Conservation (phyloP, 768 basidiomycete species). For the Phylloporus rhodoxanthus region DNA sequence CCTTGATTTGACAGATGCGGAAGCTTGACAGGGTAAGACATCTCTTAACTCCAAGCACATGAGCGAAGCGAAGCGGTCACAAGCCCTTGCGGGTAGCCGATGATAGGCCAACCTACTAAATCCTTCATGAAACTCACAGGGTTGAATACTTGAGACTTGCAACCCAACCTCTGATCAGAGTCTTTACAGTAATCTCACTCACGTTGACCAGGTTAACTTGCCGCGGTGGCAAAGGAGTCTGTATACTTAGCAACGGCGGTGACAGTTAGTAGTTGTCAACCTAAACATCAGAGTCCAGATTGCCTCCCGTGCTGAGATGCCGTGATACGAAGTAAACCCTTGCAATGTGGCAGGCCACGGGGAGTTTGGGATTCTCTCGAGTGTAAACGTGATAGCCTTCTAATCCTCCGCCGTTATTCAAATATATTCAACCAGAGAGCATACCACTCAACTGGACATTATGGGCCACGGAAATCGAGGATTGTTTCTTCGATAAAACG, state of each 20-base stretch:
- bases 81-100: not conserved
- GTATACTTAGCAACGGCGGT: not conserved
- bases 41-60: not conserved
- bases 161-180: not conserved
- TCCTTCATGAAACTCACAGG: not conserved
- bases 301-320: not conserved
- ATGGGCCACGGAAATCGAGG: not conserved
- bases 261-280: slow-evolving; percentile 7
- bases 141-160: not conserved
- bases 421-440: not conserved
- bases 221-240: not conserved
- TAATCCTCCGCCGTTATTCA: not conserved
- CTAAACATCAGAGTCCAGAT: not conserved
- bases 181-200: slow-evolving; percentile 1
- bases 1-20: slow-evolving; percentile 2
- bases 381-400: not conserved
- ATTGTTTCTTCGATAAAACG: not conserved
- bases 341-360: not conserved
- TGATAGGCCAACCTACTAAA: not conserved
- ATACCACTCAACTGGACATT: not conserved
- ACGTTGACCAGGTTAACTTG: not conserved
- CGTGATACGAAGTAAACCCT: not conserved
- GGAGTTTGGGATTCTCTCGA: not conserved
- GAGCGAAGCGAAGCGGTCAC: not conserved
- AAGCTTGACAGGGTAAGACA: no score